A percentile compares a stretch with the other conserved stretches of the same genome.
These are phyloP conservation scores for Cystofilobasidium capitatum DNA, from an alignment of 768 basidiomycete species.

Conservation along the genomic window DNA sequence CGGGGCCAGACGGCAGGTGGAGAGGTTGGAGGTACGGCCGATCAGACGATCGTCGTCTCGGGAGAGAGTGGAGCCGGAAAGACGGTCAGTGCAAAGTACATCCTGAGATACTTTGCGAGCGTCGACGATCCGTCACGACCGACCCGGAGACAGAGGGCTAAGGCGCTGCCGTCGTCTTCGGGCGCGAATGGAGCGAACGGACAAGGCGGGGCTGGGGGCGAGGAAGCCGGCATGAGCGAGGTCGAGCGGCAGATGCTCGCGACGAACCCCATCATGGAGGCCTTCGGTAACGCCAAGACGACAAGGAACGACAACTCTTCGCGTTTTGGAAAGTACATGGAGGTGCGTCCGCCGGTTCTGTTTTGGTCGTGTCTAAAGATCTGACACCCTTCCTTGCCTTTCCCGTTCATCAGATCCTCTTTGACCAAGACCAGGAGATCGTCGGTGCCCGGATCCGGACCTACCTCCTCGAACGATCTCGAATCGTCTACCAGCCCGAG, in stretches of 20 bases:
- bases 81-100: constrained; percentile 98
- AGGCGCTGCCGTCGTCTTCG: constrained; percentile 52
- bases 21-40: constrained; percentile 52
- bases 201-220: constrained; percentile 27
- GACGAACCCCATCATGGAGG: constrained; percentile 98
- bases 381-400: neutral
- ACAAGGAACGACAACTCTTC: constrained; percentile 99
- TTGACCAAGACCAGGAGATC: constrained; percentile 90
- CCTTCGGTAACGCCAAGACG: constrained; percentile 98
- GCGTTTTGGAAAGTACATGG: constrained; percentile 98
- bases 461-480: constrained; percentile 91
- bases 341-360: constrained; percentile 49
- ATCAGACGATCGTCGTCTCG: constrained; percentile 97
- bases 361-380: neutral
- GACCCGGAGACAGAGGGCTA: constrained; percentile 31
- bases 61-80: constrained; percentile 99
- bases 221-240: constrained; percentile 54
- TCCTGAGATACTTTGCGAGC: constrained; percentile 97
- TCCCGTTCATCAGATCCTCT: constrained; percentile 66
- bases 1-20: constrained; percentile 43
- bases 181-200: constrained; percentile 47
- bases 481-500: constrained; percentile 92
- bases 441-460: constrained; percentile 98
- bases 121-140: constrained; percentile 70
- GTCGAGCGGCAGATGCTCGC: constrained; percentile 95